These are phyloP conservation scores for Curvularia spicifera DNA, from an alignment of 2,329 filamentous ascomycete species.

Conservation along the genomic window DNA sequence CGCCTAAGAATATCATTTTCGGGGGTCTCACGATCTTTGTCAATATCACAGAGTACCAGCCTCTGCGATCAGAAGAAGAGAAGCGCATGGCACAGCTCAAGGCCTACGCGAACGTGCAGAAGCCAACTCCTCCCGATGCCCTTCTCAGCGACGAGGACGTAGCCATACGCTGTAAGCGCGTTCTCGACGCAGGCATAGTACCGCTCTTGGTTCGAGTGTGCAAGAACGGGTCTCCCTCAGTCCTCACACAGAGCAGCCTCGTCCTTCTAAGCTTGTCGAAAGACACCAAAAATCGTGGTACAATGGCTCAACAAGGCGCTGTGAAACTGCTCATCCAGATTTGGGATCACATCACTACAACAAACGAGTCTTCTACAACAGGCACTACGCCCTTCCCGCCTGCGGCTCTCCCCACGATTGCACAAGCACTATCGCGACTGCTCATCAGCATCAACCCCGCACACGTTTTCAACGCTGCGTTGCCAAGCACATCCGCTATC, in stretches of 20 bases:
- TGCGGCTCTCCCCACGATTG: conserved; percentile 61
- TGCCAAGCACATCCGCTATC: conserved; percentile 78
- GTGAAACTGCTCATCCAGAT: conserved; percentile 81
- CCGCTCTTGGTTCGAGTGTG: conserved; percentile 78
- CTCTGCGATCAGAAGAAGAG: conserved; percentile 82
- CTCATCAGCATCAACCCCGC: conserved; percentile 85
- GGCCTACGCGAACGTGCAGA: conserved; percentile 87
- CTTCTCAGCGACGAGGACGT: conserved; percentile 80
- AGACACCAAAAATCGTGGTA: conserved; percentile 74
- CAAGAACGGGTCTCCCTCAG: conserved; percentile 73
- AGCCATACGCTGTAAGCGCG: conserved; percentile 72
- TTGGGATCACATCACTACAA: conserved; percentile 62
- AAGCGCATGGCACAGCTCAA: conserved; percentile 91
- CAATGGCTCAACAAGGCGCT: conserved; percentile 91
- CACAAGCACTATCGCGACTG: conserved; percentile 82
- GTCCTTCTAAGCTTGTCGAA: conserved; percentile 81
- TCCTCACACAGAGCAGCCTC: conserved; percentile 73
- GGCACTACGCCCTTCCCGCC: conserved; percentile 42
- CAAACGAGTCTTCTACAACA: conserved; percentile 54
- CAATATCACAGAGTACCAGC: conserved; percentile 83
- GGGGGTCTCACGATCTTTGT: conserved; percentile 84
- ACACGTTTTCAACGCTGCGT: conserved; percentile 80
- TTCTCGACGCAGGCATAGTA: conserved; percentile 80
- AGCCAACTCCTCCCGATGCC: conserved; percentile 65
- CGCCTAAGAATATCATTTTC: conserved; percentile 71